Evolutionary conservation across 371 early-diverging fungal species (phyloP).

Genomic region (Mucor piriformis): DNA sequence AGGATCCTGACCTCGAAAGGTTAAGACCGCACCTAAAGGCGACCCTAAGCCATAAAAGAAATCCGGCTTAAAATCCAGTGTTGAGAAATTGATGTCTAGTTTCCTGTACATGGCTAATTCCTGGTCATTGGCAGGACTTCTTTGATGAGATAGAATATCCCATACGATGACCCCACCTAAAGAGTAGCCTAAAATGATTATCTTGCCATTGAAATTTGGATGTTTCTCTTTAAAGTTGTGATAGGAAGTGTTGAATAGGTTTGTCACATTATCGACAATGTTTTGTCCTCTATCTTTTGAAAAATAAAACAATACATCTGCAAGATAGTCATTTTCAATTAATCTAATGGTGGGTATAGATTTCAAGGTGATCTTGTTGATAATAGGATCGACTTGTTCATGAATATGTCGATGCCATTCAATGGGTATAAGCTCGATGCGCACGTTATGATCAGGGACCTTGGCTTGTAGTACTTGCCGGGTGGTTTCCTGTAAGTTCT

Average conservation of each 20-base stretch:
- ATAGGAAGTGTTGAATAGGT: conserved; percentile 60
- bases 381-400: conserved; percentile 46
- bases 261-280: conserved; percentile 60
- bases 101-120: conserved; percentile 31
- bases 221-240: conserved; percentile 53
- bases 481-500: conserved; percentile 58
- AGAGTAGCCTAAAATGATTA: conserved; percentile 65
- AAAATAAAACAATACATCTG: conserved; percentile 67
- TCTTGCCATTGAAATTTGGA: conserved; percentile 62
- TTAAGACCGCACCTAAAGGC: conserved; percentile 64
- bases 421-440: conserved; percentile 58
- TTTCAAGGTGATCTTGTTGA: conserved; percentile 63
- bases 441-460: conserved; percentile 48
- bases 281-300: conserved; percentile 60
- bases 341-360: conserved; percentile 66
- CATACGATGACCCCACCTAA: conserved; percentile 70
- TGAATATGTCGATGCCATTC: conserved; percentile 62
- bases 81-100: conserved; percentile 50
- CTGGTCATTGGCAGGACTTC: conserved; percentile 19
- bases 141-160: conserved; percentile 61
- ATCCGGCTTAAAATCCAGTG: conserved; percentile 56
- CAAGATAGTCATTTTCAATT: conserved; percentile 70
- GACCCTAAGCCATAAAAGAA: conserved; percentile 64
- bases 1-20: conserved; percentile 62
- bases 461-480: conserved; percentile 57